These are phyloP conservation scores for Fusarium coffeatum DNA, from an alignment of 2,329 filamentous ascomycete genomes.

Conservation along the genomic window DNA sequence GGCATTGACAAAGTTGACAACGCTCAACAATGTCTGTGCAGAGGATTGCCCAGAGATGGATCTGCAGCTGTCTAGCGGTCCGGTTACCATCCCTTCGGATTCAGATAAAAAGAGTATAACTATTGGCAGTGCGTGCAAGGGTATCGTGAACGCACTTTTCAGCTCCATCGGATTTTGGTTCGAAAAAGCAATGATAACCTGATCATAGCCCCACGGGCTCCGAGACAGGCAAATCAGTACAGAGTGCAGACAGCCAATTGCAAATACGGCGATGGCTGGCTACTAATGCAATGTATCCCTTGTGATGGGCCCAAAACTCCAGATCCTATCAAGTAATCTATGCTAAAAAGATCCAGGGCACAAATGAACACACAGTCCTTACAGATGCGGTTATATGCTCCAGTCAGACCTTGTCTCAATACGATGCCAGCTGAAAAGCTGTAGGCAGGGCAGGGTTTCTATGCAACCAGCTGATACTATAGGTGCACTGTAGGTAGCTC, in stretches of 20 bases:
- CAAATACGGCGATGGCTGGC: not conserved
- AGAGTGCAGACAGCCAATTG: not conserved
- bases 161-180: conserved; percentile 29
- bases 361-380: conserved; percentile 6
- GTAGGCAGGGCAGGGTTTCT: conserved; percentile 11
- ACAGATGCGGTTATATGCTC: not conserved
- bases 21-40: conserved; percentile 18
- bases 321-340: not conserved
- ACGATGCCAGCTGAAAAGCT: conserved; percentile 10
- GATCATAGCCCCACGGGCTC: conserved; percentile 18
- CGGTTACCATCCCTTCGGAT: conserved; percentile 42
- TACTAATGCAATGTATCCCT: conserved; percentile 1
- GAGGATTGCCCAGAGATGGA: conserved; percentile 29
- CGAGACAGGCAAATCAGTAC: conserved; percentile 17
- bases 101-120: conserved; percentile 14
- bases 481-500: not conserved
- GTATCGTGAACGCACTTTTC: conserved; percentile 30
- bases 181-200: conserved; percentile 27
- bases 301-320: not conserved
- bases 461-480: not conserved
- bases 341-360: not conserved
- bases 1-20: not conserved
- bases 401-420: not conserved
- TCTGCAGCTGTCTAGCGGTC: conserved; percentile 35
- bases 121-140: conserved; percentile 9